Base-by-base conservation (phyloP, 2,329 filamentous ascomycete species). In the Fusarium buharicum region DNA sequence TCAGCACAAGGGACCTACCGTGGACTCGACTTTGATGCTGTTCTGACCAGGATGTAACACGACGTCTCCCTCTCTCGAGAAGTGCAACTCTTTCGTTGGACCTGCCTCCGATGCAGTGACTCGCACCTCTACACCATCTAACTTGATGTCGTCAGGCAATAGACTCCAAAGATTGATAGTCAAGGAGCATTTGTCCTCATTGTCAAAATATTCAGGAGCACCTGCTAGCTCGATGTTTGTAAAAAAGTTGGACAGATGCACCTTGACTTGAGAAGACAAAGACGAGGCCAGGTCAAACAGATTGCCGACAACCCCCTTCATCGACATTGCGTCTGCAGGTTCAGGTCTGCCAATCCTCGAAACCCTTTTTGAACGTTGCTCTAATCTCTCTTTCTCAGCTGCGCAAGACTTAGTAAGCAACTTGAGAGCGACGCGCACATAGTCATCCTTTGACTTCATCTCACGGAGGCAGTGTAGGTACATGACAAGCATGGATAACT, bases 401-500 rank as follows among this genome's bases (percentile, higher is more conserved):
- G 77, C 77, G 4, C 85, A 88, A 1, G 86, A 84, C 71, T 91
- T 93, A 8, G 84, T 85, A 11, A 95, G 77, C 2, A 97, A 79
- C 68, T 90, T 90, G 13, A 97, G 80, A 9, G 92, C 82, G 9
- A 91, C 88, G 20, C 86, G 85, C 14, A 93, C 87, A 69, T 93
- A 96, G 60, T 96, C 92, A 48, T 94, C 90, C 57, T 87, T 87
- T 13, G 87, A 86, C 44, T 90, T 82, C 24, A 97, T 83, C 67
- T 91, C 84, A 64, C 90, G 89, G 24, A 99, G 82, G 73, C 93
- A 98, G 44, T 86, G 84, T 1, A 91, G 86, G 73, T 97, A 95
- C 82, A 97, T 90, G 63, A 91, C 86, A 6, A 98, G 82, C 84
- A 97, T 91, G 1, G 90, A 90, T 4, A 92, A 80, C 72, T 98